Base-by-base conservation (phyloP, 306 rosid genomes). In the Sicyos edulis region DNA sequence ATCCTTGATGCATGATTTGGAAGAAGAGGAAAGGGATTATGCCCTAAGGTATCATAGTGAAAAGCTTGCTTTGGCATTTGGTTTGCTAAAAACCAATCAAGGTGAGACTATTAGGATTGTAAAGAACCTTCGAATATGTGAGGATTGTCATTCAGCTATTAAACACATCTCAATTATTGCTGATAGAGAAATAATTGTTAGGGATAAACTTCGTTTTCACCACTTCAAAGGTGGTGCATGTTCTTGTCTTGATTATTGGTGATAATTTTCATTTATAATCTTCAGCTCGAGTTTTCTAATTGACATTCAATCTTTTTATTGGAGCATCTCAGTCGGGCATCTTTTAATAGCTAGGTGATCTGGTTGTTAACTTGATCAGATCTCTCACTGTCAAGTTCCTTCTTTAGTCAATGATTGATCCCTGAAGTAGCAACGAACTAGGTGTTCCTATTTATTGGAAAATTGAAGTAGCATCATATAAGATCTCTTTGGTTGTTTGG, bases 11-110 rank as follows among this genome's bases (percentile, higher is more conserved):
- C 98, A 90, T n/a, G 96, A 92, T 82, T 49, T 92, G 85, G 98
- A 88, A 77, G 96, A 85, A 59, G 96, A 92, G 66, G 98, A 92
- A 84, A 89, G 82, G 83, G 98, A 90, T 54, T 83, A 85, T 82
- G 92, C 96, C n/a, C 92, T 92, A 13, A 86, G 96, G 71, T 84
- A 90, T 75, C 98, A 92, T 6, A 90, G 96, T 67, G 98, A 92
- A 91, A 92, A 88, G 88, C 96, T 92, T 65, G 96, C 96, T 0
- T 83, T 92, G 8, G 89, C 93, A n/a, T 92, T 83, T 70, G 96
- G 98, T 64, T 73, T 88, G 54, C 67, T 92, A 89, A 87, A 82
- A 76, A 84, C 93, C 26, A 79, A 73, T 66, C 77, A 70, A 49
- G 91, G 88, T 10, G 61, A 64, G 64, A 50, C 82, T 67, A 83